These are phyloP conservation scores for Leccinum imitatum DNA, from an alignment of 768 basidiomycete species.

Conservation along the genomic window DNA sequence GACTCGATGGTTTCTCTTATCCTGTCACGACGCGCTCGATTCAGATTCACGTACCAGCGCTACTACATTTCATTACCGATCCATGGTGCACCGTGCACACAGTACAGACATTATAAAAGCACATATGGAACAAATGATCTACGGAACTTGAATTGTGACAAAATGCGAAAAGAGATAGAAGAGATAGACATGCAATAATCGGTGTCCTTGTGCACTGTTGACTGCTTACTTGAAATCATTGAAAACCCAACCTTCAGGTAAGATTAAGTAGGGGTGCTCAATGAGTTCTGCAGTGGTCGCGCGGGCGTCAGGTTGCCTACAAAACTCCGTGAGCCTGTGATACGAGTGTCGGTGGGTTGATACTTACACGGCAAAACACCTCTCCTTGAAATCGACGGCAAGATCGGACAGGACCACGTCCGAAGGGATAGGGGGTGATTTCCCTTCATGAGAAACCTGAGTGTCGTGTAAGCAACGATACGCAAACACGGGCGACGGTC, in stretches of 20 bases:
- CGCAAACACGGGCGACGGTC: conserved; percentile 9
- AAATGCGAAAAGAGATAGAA: conserved; percentile 28
- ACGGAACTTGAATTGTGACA: conserved; percentile 20
- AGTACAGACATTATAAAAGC: conserved; percentile 35
- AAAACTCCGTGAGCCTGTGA: conserved; percentile 4
- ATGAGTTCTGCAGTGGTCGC: conserved; percentile 78
- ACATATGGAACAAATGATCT: conserved; percentile 31
- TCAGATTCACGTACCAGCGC: conserved; percentile 34
- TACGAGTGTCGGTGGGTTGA: not conserved
- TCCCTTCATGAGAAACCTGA: conserved; percentile 82
- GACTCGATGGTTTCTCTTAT: not conserved
- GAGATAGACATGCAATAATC: conserved; percentile 22
- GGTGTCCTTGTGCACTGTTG: conserved; percentile 18
- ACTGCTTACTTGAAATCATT: conserved; percentile 42
- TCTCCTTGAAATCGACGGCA: conserved; percentile 82
- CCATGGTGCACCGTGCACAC: conserved; percentile 19
- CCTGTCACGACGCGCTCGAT: conserved; percentile 2
- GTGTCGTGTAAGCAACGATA: not conserved
- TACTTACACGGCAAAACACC: conserved; percentile 87
- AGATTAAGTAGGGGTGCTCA: conserved; percentile 72
- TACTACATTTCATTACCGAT: conserved; percentile 30
- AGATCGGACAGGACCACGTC: conserved; percentile 72
- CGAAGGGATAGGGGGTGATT: conserved; percentile 86
- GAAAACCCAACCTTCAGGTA: conserved; percentile 76
- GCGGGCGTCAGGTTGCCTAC: conserved; percentile 80